Base-by-base conservation (phyloP, 2,329 filamentous ascomycete species). In the Sporothrix humicola region DNA sequence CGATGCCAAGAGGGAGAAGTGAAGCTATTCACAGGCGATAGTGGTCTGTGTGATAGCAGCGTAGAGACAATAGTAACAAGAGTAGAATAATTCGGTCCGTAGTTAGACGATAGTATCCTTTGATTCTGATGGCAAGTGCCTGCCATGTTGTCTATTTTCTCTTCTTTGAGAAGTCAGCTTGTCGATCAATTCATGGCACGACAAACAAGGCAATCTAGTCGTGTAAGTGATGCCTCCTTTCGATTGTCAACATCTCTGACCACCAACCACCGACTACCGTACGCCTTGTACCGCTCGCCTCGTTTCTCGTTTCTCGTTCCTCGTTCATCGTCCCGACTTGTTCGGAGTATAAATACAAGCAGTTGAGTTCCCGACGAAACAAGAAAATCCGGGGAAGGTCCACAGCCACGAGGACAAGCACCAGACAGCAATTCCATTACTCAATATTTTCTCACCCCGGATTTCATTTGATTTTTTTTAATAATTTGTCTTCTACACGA, bases 331-430 rank as follows among this genome's bases (percentile, higher is more conserved):
- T 42, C 15, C 58, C 58, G 31, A 42, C 13, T n/a, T 42, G 13
- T 31, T 61, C 15, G 58, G 58, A n/a, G 13, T 61, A 61, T 61
- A 61, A 61, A 61, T 61, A 61, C 58, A 61, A 9, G n/a, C 13
- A 42, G 31, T 42, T 10, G 2, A 12, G 50, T 42, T 42, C 58
- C 26, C 31, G 58, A 37, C 13, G 3, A 17, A 37, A 42, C 37
- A 9, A 10, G 15, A 37, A 61, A 61, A 61, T 61, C 58, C 8
- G 58, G 58, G 58, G 26, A 61, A 56, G 17, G 26, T 42, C 58
- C 58, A 61, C 58, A 61, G 13, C 26, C 58, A 42, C 26, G 58
- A 42, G 58, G 15, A 52, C 4, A 52, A 7, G 15, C 50, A 52
- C 50, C 26, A 26, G 23, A 12, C 31, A 37, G 42, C 58, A 7